Base-by-base conservation (phyloP, 2,329 filamentous ascomycete species). In the Colletotrichum caudatum region DNA sequence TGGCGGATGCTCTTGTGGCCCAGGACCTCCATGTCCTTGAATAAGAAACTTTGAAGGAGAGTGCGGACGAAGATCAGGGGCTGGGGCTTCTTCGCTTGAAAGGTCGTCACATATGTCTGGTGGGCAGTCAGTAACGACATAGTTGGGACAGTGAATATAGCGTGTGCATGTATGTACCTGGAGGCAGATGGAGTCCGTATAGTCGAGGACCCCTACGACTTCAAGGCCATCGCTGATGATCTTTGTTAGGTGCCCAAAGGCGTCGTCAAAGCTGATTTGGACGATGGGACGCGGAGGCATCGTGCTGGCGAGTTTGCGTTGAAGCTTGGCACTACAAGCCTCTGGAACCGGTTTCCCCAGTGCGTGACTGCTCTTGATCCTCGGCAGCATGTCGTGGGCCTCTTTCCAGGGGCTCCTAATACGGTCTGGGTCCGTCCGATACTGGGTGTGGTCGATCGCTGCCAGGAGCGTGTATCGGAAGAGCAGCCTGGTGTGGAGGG, bases 251-350 rank as follows among this genome's bases (percentile, higher is more conserved):
- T 93, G 91, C 26, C 82, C 82, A 74, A 92, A 88, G 0, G 94
- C 93, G 76, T 94, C 91, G 18, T 91, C 88, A 75, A 93, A 92
- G 35, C 88, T 89, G 3, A 95, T 84, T 64, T 94, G 87, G 14
- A 98, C 93, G 76, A 98, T 95, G 0, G 95, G 95, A 11, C 95
- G 89, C 9, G 96, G 96, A 5, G 96, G 96, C 76, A 98, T 95
- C 0, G 94, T 98, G 75, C 94, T 98, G 0, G 96, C 95, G 41
- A 99, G 86, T 74, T 92, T 92, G n/a, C 95, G 89, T 78, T 99
- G 96, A 48, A 98, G 87, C 78, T 97, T 97, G 33, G 90, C 89
- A 76, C 94, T 98, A 80, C 98, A 98, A 0, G 95, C 90, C n/a
- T 91, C 90, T 0, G 91, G 87, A 0, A 97, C 90, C 0, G 89